phyloP scores from a whole-genome alignment of 768 basidiomycete species.

The Trametes meyenii region DNA sequence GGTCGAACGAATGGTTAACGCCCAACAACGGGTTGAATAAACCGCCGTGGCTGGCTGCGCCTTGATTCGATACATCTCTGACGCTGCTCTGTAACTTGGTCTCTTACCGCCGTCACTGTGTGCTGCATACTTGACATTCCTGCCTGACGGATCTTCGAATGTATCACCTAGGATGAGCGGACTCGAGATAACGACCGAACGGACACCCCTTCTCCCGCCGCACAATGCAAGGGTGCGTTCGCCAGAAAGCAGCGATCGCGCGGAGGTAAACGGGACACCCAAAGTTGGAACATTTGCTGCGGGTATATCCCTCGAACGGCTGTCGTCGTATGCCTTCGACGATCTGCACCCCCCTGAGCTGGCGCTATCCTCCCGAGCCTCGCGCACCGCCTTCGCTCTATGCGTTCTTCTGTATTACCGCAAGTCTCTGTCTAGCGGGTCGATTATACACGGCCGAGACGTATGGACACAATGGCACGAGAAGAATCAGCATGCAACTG shows the following conservation, averaged over 20 bases:
- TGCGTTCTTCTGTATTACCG: conserved; percentile 31
- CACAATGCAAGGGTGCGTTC: background rate
- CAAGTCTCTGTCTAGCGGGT: background rate
- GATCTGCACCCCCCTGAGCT: conserved; percentile 20
- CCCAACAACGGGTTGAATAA: background rate
- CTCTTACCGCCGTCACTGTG: too few species aligned
- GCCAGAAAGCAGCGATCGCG: background rate
- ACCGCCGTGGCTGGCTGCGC: background rate
- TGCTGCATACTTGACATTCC: too few species aligned
- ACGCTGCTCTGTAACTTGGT: too few species aligned
- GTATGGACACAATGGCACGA: conserved; percentile 49
- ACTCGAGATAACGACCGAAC: conserved; percentile 18
- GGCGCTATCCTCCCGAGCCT: background rate
- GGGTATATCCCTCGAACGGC: conserved; percentile 16
- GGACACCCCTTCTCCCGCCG: conserved; percentile 25
- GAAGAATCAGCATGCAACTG: conserved; percentile 28
- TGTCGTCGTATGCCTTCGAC: conserved; percentile 5
- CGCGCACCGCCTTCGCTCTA: conserved; percentile 27
- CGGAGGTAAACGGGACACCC: background rate
- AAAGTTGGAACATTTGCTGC: conserved; percentile 24
- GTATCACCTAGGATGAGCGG: background rate
- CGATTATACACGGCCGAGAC: conserved; percentile 28
- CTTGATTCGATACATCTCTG: too few species aligned
- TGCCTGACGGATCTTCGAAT: too few species aligned
- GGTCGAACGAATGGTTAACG: background rate